Evolutionary conservation across 2,329 filamentous ascomycete genomes (phyloP), one percentile per base, ranked within the genome.

Genomic region (Paramyrothecium sp.): DNA sequence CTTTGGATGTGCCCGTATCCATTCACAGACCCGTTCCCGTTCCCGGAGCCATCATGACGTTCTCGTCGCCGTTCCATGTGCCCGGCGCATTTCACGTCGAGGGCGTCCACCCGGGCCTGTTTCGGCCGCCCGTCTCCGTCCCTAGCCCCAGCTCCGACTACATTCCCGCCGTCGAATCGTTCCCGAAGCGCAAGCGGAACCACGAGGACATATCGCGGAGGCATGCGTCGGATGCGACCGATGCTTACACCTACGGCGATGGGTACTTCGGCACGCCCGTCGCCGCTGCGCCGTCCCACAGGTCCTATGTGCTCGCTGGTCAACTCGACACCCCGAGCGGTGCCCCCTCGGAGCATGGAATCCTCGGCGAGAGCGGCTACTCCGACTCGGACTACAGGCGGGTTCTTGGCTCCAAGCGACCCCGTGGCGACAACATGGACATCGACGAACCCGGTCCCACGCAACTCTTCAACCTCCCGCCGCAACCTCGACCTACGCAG

Each of bases 331-430:
- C 80, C 0, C 79, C 80, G 0, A 71, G 67, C n/a, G 69, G 69
- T 41, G 69, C 64, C 4, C 60, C 61, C 10, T 64, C 66, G 2
- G 67, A 71, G 21, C 67, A 68, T 52, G 71, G 71, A 16, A 63
- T 69, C 22, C 70, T 85, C 56, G 81, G 80, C 19, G 81, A 85
- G 55, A 85, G 82, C 67, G 72, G 80, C 58, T 84, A 83, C 64
- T 85, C 82, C 16, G 83, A 86, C 59, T 70, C 81, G 20, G 80
- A 84, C 63, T 86, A 85, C 65, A 74, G 83, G 50, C 77, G 77
- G 52, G 78, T 75, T 0, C 73, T 86, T 2, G 82, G 81, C 1
- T 78, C 81, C 0, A 81, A 79, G 61, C 71, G 74, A 41, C 59
- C 67, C 2, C 71, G 71, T 44, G 69, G 73, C 7, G 75, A 77